Evolutionary conservation across 1,284 basidiomycete species (phyloP).

Genomic region (Salmacisia buchloeana): DNA sequence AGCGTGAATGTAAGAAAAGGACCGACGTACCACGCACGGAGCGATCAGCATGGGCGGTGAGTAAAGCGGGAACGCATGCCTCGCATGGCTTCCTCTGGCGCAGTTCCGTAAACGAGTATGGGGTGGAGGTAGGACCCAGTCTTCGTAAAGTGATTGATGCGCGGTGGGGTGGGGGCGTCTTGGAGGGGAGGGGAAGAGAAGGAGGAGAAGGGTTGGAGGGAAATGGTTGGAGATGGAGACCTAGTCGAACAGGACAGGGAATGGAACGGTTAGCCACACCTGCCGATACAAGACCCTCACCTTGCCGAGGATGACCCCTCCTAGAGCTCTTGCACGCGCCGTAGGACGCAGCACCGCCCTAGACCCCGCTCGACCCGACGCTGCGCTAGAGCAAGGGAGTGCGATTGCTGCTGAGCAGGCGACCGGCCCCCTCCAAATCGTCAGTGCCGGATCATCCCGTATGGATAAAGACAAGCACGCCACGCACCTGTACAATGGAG

Average conservation of each 20-base stretch:
- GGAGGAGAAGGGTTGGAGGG: neutral
- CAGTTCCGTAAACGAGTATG: constrained; percentile 31
- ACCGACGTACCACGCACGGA: constrained; percentile 4
- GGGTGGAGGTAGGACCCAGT: constrained; percentile 6
- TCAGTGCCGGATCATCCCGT: too few species aligned
- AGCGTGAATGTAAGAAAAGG: constrained; percentile 33
- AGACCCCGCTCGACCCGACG: too few species aligned
- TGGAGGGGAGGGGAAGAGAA: neutral
- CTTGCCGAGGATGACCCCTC: too few species aligned
- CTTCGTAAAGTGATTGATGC: constrained; percentile 9
- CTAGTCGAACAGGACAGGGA: too few species aligned
- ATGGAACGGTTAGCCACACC: too few species aligned
- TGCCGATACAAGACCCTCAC: too few species aligned
- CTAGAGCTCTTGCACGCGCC: too few species aligned
- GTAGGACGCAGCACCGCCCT: too few species aligned
- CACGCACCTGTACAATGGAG: neutral
- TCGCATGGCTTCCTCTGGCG: constrained; percentile 24
- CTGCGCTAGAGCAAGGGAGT: too few species aligned
- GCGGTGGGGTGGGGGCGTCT: neutral
- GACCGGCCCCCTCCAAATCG: too few species aligned
- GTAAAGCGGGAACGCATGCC: constrained; percentile 31
- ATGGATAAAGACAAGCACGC: neutral
- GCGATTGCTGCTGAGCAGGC: too few species aligned
- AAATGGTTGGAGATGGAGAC: neutral
- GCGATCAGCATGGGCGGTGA: constrained; percentile 23